These are phyloP conservation scores for Hydnomerulius pinastri DNA, from an alignment of 768 basidiomycete species.

Conservation along the genomic window DNA sequence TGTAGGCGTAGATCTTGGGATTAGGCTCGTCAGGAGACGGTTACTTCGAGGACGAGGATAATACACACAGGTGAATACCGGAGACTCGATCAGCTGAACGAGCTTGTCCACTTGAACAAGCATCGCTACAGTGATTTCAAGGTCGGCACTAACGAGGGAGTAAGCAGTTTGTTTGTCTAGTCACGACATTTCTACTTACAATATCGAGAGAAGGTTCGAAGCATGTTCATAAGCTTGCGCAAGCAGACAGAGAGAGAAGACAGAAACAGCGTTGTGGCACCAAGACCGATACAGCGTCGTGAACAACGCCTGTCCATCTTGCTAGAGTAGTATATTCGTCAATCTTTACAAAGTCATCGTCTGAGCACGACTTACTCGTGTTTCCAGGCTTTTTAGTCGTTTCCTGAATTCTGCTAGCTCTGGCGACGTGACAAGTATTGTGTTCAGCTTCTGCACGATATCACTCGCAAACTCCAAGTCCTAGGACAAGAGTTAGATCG, in stretches of 20 bases:
- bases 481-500: conserved; percentile 42
- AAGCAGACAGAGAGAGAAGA: conserved; percentile 92
- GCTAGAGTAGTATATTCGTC: conserved; percentile 37
- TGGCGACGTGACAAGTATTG: conserved; percentile 94
- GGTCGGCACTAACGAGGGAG: conserved; percentile 68
- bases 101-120: conserved; percentile 97
- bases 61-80: conserved; percentile 91
- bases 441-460: conserved; percentile 96
- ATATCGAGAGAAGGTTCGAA: conserved; percentile 92
- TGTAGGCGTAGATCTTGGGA: conserved; percentile 80
- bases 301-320: conserved; percentile 97
- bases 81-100: conserved; percentile 96
- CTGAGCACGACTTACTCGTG: conserved; percentile 58
- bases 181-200: conserved; percentile 53
- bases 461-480: conserved; percentile 97
- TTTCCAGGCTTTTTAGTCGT: conserved; percentile 89
- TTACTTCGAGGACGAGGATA: neutral
- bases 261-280: conserved; percentile 98
- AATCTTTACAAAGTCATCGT: neutral
- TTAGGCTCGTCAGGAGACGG: conserved; percentile 2
- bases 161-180: conserved; percentile 1
- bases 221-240: conserved; percentile 99
- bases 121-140: conserved; percentile 94
- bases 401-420: conserved; percentile 95
- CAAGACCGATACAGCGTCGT: conserved; percentile 94